Evolutionary conservation across 768 basidiomycete genomes (phyloP), one percentile per base, ranked within the genome.

Genomic region (Lactarius deliciosus): DNA sequence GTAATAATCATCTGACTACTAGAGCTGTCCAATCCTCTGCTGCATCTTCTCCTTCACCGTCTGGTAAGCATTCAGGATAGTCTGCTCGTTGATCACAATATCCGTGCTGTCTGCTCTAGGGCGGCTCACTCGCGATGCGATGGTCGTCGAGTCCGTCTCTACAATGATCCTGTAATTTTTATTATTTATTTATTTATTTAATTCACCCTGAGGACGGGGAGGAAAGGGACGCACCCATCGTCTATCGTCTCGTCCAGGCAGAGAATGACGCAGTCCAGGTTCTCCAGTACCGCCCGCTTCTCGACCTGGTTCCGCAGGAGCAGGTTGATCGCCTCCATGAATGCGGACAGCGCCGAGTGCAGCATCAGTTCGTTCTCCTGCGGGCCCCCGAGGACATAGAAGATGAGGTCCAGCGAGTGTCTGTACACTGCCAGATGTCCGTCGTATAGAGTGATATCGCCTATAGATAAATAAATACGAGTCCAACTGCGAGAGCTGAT

Each of bases 51-150:
- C 92, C 77, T 87, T 89, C 69, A 94, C 87, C 0, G 91, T 92
- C 80, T 91, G 87, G 81, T 96, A 97, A 36, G 96, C 96, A 74
- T 81, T 95, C 84, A 96, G 83, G 66, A 97, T 83, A 10, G 94
- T 96, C 79, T 97, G 95, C 79, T 99, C 97, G 81, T 99, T 98
- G 82, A 99, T 96, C 69, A 96, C 90, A 69, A 99, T 97, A 72
- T 98, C 96, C 43, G 90, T 91, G 60, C 96, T 89, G 76, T 98
- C 97, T 18, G 96, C 89, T 69, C 87, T 89, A 53, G 97, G 93
- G 69, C 95, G 80, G 72, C 92, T 96, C 61, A 98, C 97, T 61
- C 97, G 81, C 38, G 94, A 93, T 0, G 95, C 94, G 74, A 98
- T 97, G n/a, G 96, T 91, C 0, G 93, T 86, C 3, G 96, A 82